These are phyloP conservation scores for Chenopodium berlandieri DNA, from an alignment of 148 eudicot genomes.

Conservation along the genomic window DNA sequence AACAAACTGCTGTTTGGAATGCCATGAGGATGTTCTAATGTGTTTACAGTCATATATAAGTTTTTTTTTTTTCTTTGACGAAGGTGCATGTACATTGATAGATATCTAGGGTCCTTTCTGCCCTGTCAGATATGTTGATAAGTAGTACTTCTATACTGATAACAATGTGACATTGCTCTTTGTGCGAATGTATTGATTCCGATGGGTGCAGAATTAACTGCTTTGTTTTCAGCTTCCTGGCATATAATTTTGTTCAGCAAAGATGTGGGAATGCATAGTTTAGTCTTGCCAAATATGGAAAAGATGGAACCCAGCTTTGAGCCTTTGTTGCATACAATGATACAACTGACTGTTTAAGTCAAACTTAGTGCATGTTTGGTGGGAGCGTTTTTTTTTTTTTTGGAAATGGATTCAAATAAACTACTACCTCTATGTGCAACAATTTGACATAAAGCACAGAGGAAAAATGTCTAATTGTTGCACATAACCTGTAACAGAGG, in stretches of 20 bases:
- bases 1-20: conserved; percentile 17
- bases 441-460: too few relatives aligned
- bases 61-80: too few relatives aligned
- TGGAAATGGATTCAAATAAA: too few relatives aligned
- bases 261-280: neutral
- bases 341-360: too few relatives aligned
- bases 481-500: too few relatives aligned
- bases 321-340: too few relatives aligned
- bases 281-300: too few relatives aligned
- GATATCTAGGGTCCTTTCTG: neutral
- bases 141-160: neutral
- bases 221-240: neutral
- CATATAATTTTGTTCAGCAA: neutral
- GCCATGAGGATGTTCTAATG: conserved; percentile 21
- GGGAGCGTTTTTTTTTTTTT: neutral
- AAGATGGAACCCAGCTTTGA: too few relatives aligned
- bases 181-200: neutral
- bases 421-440: too few relatives aligned
- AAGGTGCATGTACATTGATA: neutral
- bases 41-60: neutral
- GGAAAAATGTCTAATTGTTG: too few relatives aligned
- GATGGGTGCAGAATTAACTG: too few relatives aligned
- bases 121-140: neutral
- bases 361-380: too few relatives aligned
- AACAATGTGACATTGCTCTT: neutral